Base-by-base conservation (phyloP, 805 yeast genomes). In the Teunomyces kruisii region DNA sequence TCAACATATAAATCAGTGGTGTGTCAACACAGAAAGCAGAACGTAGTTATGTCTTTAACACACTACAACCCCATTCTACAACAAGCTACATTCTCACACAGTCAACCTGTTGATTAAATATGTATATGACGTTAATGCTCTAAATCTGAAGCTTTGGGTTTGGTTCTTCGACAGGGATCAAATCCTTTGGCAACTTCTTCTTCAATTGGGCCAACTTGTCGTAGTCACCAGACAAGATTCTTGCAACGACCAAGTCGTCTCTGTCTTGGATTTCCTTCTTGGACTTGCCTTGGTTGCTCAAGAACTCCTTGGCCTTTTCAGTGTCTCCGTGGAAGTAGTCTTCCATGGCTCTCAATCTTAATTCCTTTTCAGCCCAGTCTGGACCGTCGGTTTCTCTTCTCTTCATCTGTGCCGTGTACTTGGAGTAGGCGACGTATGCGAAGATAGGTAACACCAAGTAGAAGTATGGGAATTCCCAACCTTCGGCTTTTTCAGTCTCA, bases 321-420 rank as follows among this genome's bases (percentile, higher is more conserved):
- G 74, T 65, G 57, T 72, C 77, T 42, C 79, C 80, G 50, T 75
- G 77, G 68, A 74, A 76, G 52, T 76, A 78, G 54, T 80, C 79
- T 62, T 85, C 88, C 72, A 81, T 81, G 42, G 76, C 77, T 74
- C 95, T 84, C 63, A 84, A 76, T 57, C 87, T 74, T 65, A 88
- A 78, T 70, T 88, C 96, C 62, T 86, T 80, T 62, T 80, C 79
- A 32, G 96, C 96, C 96, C 96, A 88, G 56, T 82, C 87, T 48
- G 76, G 75, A 56, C 77, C 77, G 26, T 70, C 74, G 31, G 52
- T 49, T 40, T 64, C 72, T 55, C 75, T 63, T 54, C 61, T 61
- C 54, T 61, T 61, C 67, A 64, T 63, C 56, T 72, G 75, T 24
- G 74, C 61, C 37, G 75, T 69, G 61, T 72, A 70, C 60, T 72